Evolutionary conservation across 805 yeast species (phyloP), one percentile per base, ranked within the genome.

Genomic region (Candida succiphila): DNA sequence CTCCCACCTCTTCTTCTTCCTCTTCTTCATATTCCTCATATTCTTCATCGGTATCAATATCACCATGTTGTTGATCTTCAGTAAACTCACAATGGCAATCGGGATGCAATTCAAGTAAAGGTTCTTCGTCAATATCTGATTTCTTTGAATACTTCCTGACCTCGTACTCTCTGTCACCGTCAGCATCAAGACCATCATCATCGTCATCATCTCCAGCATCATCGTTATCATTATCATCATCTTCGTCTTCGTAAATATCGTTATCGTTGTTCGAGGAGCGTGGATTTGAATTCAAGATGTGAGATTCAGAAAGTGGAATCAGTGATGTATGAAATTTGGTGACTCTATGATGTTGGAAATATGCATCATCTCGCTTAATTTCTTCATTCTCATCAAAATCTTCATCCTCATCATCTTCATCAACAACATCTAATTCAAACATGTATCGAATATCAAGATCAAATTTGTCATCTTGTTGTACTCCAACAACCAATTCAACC

Each of bases 381-480:
- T 44, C 61, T 34, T 41, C 54, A 43, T 43, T 51, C 10, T 52
- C 49, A n/a, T 45, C 43, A 2, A 48, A 38, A 21, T 44, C 44
- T 25, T 33, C 44, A 10, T 39, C 47, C 4, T 46, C 45, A 17
- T 44, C 61, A 35, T 41, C 54, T 43, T 43, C 51, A 12, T 52
- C 49, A n/a, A 45, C 43, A 2, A 48, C 39, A 21, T 44, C 44
- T 25, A 49, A 36, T 34, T 56, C 61, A 40, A 54, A 56, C 60
- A 57, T 57, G 34, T 56, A 57, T 26, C 43, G 43, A 14, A 56
- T 43, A 23, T 79, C 87, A 42, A 78, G 86, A 50, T 79, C 88
- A 41, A 72, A 75, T 34, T 72, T 60, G 49, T 79, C 88, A 35
- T 75, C 75, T 31, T 63, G 62, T 39, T 73, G 80, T 35, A 76